Evolutionary conservation across 805 yeast species (phyloP), one percentile per base, ranked within the genome.

Genomic region (Sugiyamaella chiloensis): DNA sequence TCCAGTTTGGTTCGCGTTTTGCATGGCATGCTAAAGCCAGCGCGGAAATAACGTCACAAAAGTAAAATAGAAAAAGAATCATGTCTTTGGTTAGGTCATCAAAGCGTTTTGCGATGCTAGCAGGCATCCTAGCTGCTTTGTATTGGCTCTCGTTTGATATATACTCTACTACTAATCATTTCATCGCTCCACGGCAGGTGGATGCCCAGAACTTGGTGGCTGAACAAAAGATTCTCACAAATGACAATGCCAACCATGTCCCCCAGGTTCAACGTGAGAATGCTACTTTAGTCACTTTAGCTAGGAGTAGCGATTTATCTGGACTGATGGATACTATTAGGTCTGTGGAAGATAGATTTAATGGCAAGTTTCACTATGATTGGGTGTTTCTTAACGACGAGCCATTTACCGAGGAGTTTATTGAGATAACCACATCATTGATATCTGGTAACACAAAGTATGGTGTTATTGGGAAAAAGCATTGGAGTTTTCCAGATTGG

Each of bases 371-470:
- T 67, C 76, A 85, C 55, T 89, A 89, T 62, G 95, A 88, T 61
- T 89, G 96, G 96, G 93, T 87, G 24, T 89, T 89, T 65, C 74
- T 89, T 60, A 89, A 88, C 64, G 93, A 89, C 62, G 87, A 81
- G 54, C 83, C 78, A 40, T 89, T 89, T 65, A 70, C 76, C 47
- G 86, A 85, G 2, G 87, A 85, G 56, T 88, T 89, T 64, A 85
- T 78, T 57, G 70, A 71, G 23, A 74, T 76, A 20, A 82, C 90
- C 16, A 51, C 76, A 5, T 68, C 80, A 16, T 64, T 86, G 52
- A 76, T 81, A 16, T 78, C 87, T 27, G 96, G 96, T 58, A 73
- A 60, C 6, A 79, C 91, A 46, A 76, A 81, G 54, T 89, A 80
- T 59, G 96, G 91, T 37, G 45, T 75, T 29, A 84, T 89, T 59